phyloP scores from a whole-genome alignment of 257 asterid genomes.

The Primulina eburnea region DNA sequence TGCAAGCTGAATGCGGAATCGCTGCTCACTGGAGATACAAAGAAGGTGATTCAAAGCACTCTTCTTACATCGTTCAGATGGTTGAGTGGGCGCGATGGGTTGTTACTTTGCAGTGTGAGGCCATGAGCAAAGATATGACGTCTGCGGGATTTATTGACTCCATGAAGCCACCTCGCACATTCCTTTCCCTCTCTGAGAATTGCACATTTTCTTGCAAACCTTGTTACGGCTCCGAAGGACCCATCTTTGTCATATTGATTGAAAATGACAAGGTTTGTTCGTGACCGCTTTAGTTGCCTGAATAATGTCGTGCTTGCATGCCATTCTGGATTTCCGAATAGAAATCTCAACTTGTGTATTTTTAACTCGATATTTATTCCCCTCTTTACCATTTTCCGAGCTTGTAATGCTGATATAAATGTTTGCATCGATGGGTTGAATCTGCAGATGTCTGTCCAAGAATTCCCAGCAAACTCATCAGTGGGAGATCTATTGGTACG shows the following conservation, averaged over 20 bases:
- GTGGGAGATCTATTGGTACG: slow-evolving; percentile 65
- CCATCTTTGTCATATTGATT: slow-evolving; percentile 70
- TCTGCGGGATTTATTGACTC: slow-evolving; percentile 48
- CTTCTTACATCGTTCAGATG: slow-evolving; percentile 89
- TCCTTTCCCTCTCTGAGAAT: slow-evolving; percentile 65
- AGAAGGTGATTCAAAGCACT: slow-evolving; percentile 48
- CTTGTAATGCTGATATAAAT: too few relatives aligned
- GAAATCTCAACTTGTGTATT: background rate
- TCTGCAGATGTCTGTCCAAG: slow-evolving; percentile 96
- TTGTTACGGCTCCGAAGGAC: slow-evolving; percentile 64
- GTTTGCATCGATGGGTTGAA: background rate
- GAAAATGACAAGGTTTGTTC: slow-evolving; percentile 85
- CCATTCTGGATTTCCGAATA: too few relatives aligned
- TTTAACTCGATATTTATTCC: background rate
- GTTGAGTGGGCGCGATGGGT: slow-evolving; percentile 99
- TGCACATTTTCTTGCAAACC: slow-evolving; percentile 83
- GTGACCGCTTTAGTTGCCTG: too few relatives aligned
- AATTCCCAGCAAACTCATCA: slow-evolving; percentile 70
- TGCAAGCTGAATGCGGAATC: slow-evolving; percentile 97
- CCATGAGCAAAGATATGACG: slow-evolving; percentile 56
- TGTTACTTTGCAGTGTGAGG: slow-evolving; percentile 91
- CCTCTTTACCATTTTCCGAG: too few relatives aligned
- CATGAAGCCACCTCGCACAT: slow-evolving; percentile 58
- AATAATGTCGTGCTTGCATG: too few relatives aligned
- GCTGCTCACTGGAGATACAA: slow-evolving; percentile 99